Percentiles rank a stretch among this genome's conserved stretches.
Evolutionary conservation across 768 basidiomycete species (phyloP).

Genomic region (Leccinum variicolor): DNA sequence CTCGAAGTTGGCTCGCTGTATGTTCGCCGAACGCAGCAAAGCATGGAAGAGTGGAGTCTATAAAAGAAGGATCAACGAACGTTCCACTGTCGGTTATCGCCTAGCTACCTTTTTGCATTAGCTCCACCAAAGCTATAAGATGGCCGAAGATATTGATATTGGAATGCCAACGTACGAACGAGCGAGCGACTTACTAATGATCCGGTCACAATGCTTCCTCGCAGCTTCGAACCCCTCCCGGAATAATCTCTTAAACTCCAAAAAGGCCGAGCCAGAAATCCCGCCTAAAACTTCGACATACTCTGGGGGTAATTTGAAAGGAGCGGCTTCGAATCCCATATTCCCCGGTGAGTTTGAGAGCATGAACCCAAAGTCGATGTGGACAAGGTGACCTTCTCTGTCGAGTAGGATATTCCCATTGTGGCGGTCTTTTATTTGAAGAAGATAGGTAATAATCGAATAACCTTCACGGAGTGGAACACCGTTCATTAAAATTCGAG

Average conservation of each 20-base stretch:
- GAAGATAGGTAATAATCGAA: constrained; percentile 91
- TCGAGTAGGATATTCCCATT: constrained; percentile 98
- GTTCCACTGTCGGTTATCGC: constrained; percentile 9
- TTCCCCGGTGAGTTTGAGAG: constrained; percentile 95
- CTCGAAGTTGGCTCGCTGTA: constrained; percentile 82
- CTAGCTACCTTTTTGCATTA: constrained; percentile 89
- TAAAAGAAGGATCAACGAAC: constrained; percentile 1
- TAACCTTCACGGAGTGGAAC: constrained; percentile 55
- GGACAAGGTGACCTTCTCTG: constrained; percentile 89
- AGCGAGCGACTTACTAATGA: constrained; percentile 65
- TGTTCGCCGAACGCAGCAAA: constrained; percentile 89
- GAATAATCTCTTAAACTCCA: constrained; percentile 85
- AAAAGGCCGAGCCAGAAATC: constrained; percentile 65
- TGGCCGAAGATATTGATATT: constrained; percentile 2
- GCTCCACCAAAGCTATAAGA: constrained; percentile 75
- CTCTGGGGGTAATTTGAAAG: constrained; percentile 93
- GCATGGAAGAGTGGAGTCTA: constrained; percentile 88
- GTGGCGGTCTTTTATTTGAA: constrained; percentile 98
- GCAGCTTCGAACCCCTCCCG: constrained; percentile 92
- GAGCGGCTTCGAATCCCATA: constrained; percentile 98
- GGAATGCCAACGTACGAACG: not conserved
- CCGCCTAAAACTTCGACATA: constrained; percentile 97
- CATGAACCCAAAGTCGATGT: constrained; percentile 99
- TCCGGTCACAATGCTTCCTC: constrained; percentile 93
- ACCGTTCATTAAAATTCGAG: not conserved